These are phyloP conservation scores for Malus hybrid DNA, from an alignment of 331 rosid species.

Conservation along the genomic window DNA sequence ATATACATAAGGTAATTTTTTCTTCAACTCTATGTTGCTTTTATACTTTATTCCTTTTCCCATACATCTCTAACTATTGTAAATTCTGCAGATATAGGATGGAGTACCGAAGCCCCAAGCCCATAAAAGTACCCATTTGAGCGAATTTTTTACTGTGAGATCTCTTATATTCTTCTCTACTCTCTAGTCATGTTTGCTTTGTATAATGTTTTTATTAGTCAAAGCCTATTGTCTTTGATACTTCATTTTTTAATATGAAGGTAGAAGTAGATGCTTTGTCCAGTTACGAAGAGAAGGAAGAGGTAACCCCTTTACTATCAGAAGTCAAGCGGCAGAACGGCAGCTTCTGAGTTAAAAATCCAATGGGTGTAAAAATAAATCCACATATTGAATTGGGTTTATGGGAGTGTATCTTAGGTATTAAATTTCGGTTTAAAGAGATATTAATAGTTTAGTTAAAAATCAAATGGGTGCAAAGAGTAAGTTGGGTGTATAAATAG, in stretches of 20 bases:
- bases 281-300: constrained; percentile 85
- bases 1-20: constrained; percentile 42
- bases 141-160: constrained; percentile 84
- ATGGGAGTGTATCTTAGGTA: no score
- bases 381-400: no score
- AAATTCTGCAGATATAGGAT: constrained; percentile 73
- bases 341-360: no score
- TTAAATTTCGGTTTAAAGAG: no score
- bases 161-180: constrained; percentile 13
- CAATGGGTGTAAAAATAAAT: no score
- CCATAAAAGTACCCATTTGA: constrained; percentile 60
- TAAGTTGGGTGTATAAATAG: no score
- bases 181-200: neutral
- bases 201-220: neutral
- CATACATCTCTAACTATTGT: constrained; percentile 10
- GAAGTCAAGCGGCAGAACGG: neutral
- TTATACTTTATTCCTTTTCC: constrained; percentile 2
- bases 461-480: no score
- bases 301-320: constrained; percentile 43
- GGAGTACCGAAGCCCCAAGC: constrained; percentile 67
- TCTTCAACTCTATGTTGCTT: neutral
- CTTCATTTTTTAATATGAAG: constrained; percentile 31
- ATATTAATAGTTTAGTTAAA: no score
- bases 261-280: constrained; percentile 87
- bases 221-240: neutral